Conservation (phyloP, 139 green algal species). For the Desmodesmus armatus region DNA sequence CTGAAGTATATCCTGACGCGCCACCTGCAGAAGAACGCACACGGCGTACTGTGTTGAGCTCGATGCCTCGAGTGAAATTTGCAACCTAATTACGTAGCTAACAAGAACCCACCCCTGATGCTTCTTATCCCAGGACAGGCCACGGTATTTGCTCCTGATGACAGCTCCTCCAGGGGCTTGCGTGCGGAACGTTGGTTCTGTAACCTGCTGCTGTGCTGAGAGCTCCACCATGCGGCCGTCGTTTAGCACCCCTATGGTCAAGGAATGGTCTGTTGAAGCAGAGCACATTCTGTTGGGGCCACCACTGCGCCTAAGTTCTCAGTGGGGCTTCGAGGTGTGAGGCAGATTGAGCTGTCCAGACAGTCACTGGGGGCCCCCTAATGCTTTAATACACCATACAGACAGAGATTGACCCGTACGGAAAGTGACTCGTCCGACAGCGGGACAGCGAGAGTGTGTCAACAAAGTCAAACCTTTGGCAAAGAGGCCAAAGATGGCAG, state of each 20-base stretch:
- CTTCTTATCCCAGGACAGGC: slow-evolving; percentile 25
- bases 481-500: too few relatives aligned
- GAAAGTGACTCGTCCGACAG: too few relatives aligned
- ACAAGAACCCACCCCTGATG: slow-evolving; percentile 6
- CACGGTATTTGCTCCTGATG: not conserved
- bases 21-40: slow-evolving; percentile 13
- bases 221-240: not conserved
- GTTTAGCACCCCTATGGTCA: not conserved
- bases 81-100: not conserved
- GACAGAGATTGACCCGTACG: too few relatives aligned
- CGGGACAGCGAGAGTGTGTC: too few relatives aligned
- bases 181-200: not conserved
- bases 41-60: not conserved
- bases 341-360: too few relatives aligned
- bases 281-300: not conserved
- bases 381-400: too few relatives aligned
- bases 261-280: not conserved
- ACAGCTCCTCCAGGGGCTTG: not conserved
- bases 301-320: not conserved
- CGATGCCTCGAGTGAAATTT: not conserved
- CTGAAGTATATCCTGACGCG: slow-evolving; percentile 25
- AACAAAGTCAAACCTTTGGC: too few relatives aligned
- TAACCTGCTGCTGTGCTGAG: not conserved
- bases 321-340: too few relatives aligned
- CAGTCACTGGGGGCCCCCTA: too few relatives aligned